These are phyloP conservation scores for Moniliophthora roreri DNA, from an alignment of 1,284 basidiomycete species.

Conservation along the genomic window DNA sequence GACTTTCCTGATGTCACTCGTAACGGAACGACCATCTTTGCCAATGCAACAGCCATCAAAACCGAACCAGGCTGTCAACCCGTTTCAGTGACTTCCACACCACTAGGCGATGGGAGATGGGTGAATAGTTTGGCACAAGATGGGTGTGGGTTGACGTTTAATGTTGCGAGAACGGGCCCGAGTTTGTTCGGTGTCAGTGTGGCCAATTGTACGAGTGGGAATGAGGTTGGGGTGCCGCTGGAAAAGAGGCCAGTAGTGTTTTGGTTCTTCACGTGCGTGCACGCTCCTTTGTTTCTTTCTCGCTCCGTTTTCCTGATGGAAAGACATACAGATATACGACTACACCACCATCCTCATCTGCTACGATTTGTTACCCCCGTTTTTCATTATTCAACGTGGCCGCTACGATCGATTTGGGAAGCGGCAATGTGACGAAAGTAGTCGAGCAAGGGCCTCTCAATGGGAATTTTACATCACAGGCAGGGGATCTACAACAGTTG, in stretches of 20 bases:
- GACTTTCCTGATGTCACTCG: conserved; percentile 32
- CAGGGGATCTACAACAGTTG: conserved; percentile 34
- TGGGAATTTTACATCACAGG: conserved; percentile 25
- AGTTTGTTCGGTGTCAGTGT: conserved; percentile 33
- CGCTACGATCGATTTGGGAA: conserved; percentile 36
- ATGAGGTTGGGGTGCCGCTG: conserved; percentile 19
- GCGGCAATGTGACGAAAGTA: conserved; percentile 36
- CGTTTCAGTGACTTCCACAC: conserved; percentile 33
- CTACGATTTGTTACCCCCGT: conserved; percentile 44
- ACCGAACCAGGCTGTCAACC: conserved; percentile 43
- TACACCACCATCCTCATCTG: conserved; percentile 30
- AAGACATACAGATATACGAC: neutral
- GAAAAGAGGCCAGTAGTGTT: conserved; percentile 51
- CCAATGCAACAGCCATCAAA: conserved; percentile 47
- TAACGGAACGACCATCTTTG: conserved; percentile 39
- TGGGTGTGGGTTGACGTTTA: conserved; percentile 40
- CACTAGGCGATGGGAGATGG: conserved; percentile 34
- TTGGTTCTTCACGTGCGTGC: conserved; percentile 51
- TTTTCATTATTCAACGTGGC: conserved; percentile 41
- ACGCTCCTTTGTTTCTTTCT: neutral
- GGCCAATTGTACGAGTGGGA: conserved; percentile 25
- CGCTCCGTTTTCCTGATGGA: neutral
- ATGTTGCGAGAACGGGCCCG: conserved; percentile 35
- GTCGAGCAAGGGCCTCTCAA: conserved; percentile 3
- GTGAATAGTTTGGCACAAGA: conserved; percentile 37